Base-by-base conservation (phyloP, 495 filamentous ascomycete genomes). In the Penicillium paradoxum region DNA sequence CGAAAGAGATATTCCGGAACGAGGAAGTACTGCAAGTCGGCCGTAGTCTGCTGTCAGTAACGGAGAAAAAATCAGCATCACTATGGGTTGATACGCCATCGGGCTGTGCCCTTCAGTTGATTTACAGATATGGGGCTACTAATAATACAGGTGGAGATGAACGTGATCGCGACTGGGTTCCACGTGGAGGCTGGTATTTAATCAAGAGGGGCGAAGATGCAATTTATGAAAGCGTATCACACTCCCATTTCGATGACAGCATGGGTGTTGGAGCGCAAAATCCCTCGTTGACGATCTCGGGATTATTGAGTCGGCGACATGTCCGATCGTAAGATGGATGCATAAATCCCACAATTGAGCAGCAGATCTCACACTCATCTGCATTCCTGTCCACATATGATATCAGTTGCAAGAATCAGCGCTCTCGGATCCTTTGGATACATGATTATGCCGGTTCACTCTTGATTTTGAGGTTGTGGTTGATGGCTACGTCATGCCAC, bases 1-100 rank as follows among this genome's bases (percentile, higher is more conserved):
- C n/a, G n/a, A n/a, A 92, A 92, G 1, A 85, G 79, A 51, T 84
- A 56, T 64, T 92, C 86, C 2, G 90, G 90, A 1, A 88, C 82
- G 4, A 95, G 79, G 9, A 89, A 79, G 68, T 95, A 95, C 22
- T 86, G 79, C 1, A 90, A 81, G 53, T 77, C 74, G 22, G 75
- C 58, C 68, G 53, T 76, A 72, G 7, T 56, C 55, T n/a, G 74
- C 69, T 50, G 21, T 56, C 54, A 32, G 65, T 65, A 46, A 77
- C 52, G 30, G 54, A 57, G 3, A 67, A 71, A 42, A 71, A 75
- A 48, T 67, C 77, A 38, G 65, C 59, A 37, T 77, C 69, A 44
- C 77, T 73, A 11, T 45, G n/a, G n/a, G n/a, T n/a, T n/a, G n/a
- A n/a, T n/a, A n/a, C n/a, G n/a, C n/a, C n/a, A n/a, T n/a, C n/a